These are phyloP conservation scores for Rhodocollybia butyracea DNA, from an alignment of 768 basidiomycete genomes.

Conservation along the genomic window DNA sequence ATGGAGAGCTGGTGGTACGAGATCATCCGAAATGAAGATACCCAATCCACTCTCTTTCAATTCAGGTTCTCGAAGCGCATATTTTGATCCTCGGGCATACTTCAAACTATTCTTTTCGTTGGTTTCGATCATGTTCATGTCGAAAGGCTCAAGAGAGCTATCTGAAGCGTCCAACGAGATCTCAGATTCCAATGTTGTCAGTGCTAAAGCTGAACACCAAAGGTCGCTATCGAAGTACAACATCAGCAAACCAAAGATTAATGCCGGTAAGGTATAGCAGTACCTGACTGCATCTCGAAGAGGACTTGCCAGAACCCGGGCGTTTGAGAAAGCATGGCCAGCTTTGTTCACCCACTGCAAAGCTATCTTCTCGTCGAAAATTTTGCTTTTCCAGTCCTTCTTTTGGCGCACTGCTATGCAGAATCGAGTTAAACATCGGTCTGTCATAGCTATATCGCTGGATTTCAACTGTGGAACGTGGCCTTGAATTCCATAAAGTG, in stretches of 20 bases:
- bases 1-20: conserved; percentile 13
- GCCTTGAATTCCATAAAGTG: not conserved
- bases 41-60: not conserved
- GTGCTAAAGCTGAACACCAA: not conserved
- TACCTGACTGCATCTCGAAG: not conserved
- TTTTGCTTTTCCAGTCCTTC: not conserved
- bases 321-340: not conserved
- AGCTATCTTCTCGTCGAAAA: not conserved
- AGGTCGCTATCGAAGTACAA: not conserved
- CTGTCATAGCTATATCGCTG: not conserved
- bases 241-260: not conserved
- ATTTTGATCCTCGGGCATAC: not conserved
- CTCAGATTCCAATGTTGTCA: not conserved
- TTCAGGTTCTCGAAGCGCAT: not conserved
- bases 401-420: not conserved
- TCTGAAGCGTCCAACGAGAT: not conserved
- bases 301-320: not conserved
- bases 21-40: conserved; percentile 7
- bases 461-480: not conserved
- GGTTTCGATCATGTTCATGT: not conserved
- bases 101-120: not conserved
- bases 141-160: not conserved
- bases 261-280: not conserved
- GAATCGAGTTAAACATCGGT: not conserved
- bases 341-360: conserved; percentile 1